Conservation (phyloP, 192 early-diverging fungal genomes). For the Cetraspora pellucida region DNA sequence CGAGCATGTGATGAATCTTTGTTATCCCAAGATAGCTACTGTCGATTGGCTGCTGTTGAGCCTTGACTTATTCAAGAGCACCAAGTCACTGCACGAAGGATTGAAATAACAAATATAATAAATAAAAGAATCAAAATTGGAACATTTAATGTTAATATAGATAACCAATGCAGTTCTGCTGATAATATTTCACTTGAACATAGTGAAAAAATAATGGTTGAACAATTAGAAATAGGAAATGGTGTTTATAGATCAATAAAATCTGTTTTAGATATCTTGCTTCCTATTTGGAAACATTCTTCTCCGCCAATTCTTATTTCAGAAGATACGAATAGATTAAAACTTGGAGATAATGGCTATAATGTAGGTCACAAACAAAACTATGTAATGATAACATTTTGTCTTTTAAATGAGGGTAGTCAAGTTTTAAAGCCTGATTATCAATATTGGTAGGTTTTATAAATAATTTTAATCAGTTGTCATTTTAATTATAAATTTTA, state of each 20-base stretch:
- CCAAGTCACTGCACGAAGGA: background rate
- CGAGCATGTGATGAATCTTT: slow-evolving; percentile 9
- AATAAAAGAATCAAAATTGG: background rate
- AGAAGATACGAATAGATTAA: background rate
- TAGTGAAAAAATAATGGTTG: background rate
- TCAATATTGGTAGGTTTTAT: slow-evolving; percentile 2
- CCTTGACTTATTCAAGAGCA: background rate
- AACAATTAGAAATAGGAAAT: slow-evolving; percentile 6
- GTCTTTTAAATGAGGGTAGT: background rate
- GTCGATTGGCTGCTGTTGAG: background rate
- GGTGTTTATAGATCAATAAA: background rate
- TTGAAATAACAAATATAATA: background rate
- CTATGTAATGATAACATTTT: slow-evolving; percentile 1
- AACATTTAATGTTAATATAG: background rate
- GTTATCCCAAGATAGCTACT: background rate
- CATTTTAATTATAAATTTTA: background rate
- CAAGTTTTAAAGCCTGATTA: background rate
- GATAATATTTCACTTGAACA: background rate
- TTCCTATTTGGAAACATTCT: slow-evolving; percentile 7
- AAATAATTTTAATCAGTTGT: background rate
- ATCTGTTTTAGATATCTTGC: background rate
- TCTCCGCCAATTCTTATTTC: background rate
- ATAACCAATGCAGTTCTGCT: background rate
- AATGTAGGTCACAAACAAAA: slow-evolving; percentile 1
- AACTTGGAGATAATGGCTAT: background rate